These are phyloP conservation scores for Hypomyces rosellus DNA, from an alignment of 2,329 filamentous ascomycete species.

Conservation along the genomic window DNA sequence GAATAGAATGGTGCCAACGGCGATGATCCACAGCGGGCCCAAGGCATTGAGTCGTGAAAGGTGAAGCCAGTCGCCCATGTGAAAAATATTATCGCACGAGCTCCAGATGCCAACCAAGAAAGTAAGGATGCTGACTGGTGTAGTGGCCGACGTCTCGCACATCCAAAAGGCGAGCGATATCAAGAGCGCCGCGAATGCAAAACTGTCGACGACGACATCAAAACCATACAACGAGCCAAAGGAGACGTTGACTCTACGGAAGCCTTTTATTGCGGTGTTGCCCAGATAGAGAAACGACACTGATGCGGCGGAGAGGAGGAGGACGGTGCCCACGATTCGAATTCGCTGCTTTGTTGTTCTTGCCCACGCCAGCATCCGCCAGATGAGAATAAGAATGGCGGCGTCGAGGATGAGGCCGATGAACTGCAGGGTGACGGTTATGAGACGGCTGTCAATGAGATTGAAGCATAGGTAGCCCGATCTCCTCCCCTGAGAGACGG, in stretches of 20 bases:
- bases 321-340: conserved; percentile 37
- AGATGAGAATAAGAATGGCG: conserved; percentile 39
- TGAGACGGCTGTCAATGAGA: conserved; percentile 31
- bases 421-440: conserved; percentile 36
- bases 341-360: conserved; percentile 42
- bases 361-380: conserved; percentile 47
- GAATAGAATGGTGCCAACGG: conserved; percentile 37
- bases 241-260: conserved; percentile 19
- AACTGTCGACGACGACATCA: conserved; percentile 42
- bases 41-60: conserved; percentile 30
- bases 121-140: conserved; percentile 36
- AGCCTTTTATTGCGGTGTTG: conserved; percentile 23
- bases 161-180: conserved; percentile 41
- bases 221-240: conserved; percentile 42
- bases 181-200: conserved; percentile 38
- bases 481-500: conserved; percentile 30
- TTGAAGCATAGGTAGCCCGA: conserved; percentile 49
- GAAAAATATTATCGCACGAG: conserved; percentile 29
- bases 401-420: conserved; percentile 41
- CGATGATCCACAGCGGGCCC: conserved; percentile 33
- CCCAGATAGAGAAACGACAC: conserved; percentile 32
- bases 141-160: conserved; percentile 40
- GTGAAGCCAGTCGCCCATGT: conserved; percentile 41
- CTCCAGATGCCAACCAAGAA: conserved; percentile 35
- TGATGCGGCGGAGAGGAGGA: conserved; percentile 35